Base-by-base conservation (phyloP, 176 grass and related monocot species). In the Metroxylon sagu region DNA sequence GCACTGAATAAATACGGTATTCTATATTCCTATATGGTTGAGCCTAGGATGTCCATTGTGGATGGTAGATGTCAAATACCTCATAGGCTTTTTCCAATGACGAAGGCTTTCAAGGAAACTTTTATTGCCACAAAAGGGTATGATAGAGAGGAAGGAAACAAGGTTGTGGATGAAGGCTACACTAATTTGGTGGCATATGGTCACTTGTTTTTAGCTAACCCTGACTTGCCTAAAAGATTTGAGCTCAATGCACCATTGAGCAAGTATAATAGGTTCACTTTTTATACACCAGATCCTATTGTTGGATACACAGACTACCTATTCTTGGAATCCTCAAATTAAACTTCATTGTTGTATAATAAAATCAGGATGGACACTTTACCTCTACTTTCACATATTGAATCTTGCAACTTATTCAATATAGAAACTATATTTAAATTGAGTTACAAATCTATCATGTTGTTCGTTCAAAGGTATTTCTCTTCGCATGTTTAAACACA, bases 301-400 rank as follows among this genome's bases (percentile, higher is more conserved):
- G 52, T 77, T 29, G 81, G 81, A 0, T 84, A 84, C 64, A 79
- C 61, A 1, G 73, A 82, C 29, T 82, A 82, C 48, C 61, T 72
- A 2, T 82, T 76, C 53, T 73, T 76, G 3, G 54, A 30, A 21
- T 56, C 54, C 21, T 23, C 1, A 23, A 23, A 23, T 23, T 23
- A 23, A 23, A 23, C 21, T 23, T 23, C 1, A 23, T 23, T 23
- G 21, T 23, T 23, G 21, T 23, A 1, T 23, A 23, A 23, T 23
- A 23, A 23, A 23, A 23, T 23, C 21, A 23, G 21, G 21, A 23
- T 23, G 21, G 21, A 23, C 21, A 23, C 21, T 23, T 23, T 23
- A 23, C 21, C 21, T 23, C 21, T 23, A 23, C 1, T 23, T 23
- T 23, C 1, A 23, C 1, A 23, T 23, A 23, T 23, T 23, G 21